Conservation (phyloP, 352 stramenopile species). For the Phytophthora parvispora region DNA sequence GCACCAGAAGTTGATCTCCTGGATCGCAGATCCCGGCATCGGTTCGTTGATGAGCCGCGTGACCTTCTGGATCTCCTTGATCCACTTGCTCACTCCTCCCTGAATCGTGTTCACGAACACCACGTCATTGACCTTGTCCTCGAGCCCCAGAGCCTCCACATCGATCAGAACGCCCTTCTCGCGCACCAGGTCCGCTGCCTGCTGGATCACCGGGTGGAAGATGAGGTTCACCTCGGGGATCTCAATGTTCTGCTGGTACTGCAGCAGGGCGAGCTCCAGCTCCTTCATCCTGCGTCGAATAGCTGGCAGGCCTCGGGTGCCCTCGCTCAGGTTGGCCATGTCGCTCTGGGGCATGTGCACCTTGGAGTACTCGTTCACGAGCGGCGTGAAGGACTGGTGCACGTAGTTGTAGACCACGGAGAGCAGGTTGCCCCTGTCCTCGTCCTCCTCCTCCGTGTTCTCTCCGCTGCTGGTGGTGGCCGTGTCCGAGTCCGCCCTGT, state of each 20-base stretch:
- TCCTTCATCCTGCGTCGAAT: conserved; percentile 95
- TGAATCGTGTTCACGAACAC: conserved; percentile 91
- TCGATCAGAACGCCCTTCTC: conserved; percentile 85
- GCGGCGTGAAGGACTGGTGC: conserved; percentile 88
- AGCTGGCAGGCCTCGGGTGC: conserved; percentile 76
- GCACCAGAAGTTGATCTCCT: conserved; percentile 98
- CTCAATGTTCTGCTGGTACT: conserved; percentile 96
- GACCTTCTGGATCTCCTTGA: conserved; percentile 97
- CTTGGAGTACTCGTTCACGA: conserved; percentile 90
- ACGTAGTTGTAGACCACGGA: conserved; percentile 92
- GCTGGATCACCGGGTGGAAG: conserved; percentile 90
- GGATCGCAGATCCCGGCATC: conserved; percentile 88
- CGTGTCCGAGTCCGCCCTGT: conserved; percentile 37
- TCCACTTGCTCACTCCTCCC: conserved; percentile 94
- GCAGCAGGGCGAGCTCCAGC: conserved; percentile 94
- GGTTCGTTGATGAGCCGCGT: conserved; percentile 90
- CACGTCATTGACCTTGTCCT: conserved; percentile 89
- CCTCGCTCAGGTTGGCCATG: conserved; percentile 69
- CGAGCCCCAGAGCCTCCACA: conserved; percentile 81
- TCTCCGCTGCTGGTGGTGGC: conserved; percentile 49
- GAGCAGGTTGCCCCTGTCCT: conserved; percentile 74
- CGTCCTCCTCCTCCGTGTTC: conserved; percentile 75
- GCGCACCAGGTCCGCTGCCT: conserved; percentile 77
- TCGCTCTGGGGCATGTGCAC: conserved; percentile 83
- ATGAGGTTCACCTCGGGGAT: conserved; percentile 94